Conservation (phyloP, 2,329 filamentous ascomycete species). For the Ramularia endophylla region DNA sequence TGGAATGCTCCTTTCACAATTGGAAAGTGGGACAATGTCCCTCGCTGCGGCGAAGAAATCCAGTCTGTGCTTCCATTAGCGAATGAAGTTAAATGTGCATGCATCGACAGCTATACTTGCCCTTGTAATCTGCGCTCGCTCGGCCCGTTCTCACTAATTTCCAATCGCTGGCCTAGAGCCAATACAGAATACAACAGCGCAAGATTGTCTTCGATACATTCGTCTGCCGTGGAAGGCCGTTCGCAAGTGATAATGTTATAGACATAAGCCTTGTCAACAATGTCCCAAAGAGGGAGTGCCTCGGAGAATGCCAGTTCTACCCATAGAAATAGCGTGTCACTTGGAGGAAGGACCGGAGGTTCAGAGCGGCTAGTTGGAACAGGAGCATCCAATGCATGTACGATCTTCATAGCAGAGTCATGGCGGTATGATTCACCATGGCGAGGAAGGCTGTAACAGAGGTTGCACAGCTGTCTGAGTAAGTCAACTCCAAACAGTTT, state of each 20-base stretch:
- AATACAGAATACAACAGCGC: constrained; percentile 14
- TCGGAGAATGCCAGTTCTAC: constrained; percentile 13
- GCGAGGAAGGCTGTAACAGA: constrained; percentile 7
- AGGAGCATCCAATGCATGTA: constrained; percentile 14
- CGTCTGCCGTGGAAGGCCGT: constrained; percentile 10
- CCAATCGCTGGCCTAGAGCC: constrained; percentile 16
- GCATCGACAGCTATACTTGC: background rate
- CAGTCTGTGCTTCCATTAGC: background rate
- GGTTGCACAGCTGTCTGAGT: constrained; percentile 14
- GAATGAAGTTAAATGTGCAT: no score
- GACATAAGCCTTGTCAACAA: constrained; percentile 11
- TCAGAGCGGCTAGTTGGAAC: constrained; percentile 2
- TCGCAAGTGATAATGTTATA: constrained; percentile 11
- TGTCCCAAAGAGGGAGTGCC: constrained; percentile 14
- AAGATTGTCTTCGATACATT: constrained; percentile 13
- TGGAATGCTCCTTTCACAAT: constrained; percentile 15
- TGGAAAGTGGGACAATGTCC: constrained; percentile 9
- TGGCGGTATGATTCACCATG: background rate
- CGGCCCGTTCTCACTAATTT: constrained; percentile 4
- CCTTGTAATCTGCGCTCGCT: constrained; percentile 5
- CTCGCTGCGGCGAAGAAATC: constrained; percentile 13
- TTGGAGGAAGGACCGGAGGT: constrained; percentile 9
- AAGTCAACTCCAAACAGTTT: constrained; percentile 15
- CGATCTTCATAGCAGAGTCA: constrained; percentile 12
- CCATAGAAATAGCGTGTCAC: constrained; percentile 5